Evolutionary conservation across 73 alveolate species (phyloP), one percentile per base, ranked within the genome.

Genomic region (Breviolum minutum): DNA sequence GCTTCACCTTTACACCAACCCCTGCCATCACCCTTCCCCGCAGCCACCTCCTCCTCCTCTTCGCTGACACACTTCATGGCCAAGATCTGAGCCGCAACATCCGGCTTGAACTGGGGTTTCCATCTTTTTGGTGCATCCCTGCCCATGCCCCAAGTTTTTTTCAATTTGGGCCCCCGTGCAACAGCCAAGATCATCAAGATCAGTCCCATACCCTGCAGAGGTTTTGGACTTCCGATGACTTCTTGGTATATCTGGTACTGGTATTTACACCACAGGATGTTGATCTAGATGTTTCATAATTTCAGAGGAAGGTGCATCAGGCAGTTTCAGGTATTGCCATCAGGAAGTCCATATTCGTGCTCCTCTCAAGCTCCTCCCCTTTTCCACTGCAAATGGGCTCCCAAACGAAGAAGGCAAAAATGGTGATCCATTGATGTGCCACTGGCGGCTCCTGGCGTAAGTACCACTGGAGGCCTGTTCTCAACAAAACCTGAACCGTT

Each of bases 401-500:
- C 89, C 89, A 2, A 13, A 63, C 94, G 79, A 85, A 85, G 94
- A 85, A 85, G 94, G 26, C 63, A 26, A 13, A 20, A 77, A 85
- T 85, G 61, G 62, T 24, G 94, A 13, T 5, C 94, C 77, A 62
- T 12, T 6, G 29, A n/a, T 85, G 94, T 10, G n/a, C 69, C 94
- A 85, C 94, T 63, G 63, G 63, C 10, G 83, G 83, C 83, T 73
- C 83, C 83, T 73, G 40, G 10, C 40, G 29, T 11, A 20, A 73
- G 6, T 22, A 68, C 24, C 77, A 22, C 54, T 2, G n/a, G n/a
- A 2, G 54, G 54, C 54, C 54, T 40, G 54, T 40, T 40, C 54
- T 40, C 54, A 40, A 40, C 54, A 40, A 40, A 40, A 40, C 54
- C 54, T 40, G 0, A 3, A 40, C 5, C 54, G 54, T 40, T 40